Evolutionary conservation across 179 eudicot species (phyloP).

Genomic region (Patellifolia procumbens): DNA sequence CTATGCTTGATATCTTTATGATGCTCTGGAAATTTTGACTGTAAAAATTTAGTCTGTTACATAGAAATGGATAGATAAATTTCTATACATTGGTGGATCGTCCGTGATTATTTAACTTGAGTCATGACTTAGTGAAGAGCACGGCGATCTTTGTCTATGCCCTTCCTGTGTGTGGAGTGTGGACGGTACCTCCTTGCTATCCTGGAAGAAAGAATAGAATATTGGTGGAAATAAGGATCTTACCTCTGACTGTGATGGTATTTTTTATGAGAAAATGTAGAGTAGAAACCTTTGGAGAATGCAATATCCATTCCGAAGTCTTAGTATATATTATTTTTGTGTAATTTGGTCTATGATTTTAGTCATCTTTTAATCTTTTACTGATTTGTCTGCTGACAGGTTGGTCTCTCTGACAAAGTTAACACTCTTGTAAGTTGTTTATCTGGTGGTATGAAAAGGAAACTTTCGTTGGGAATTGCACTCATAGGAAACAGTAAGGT

Average conservation of each 20-base stretch:
- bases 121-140: background rate
- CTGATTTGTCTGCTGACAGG: conserved; percentile 45
- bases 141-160: background rate
- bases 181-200: background rate
- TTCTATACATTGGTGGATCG: background rate
- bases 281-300: background rate
- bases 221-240: background rate
- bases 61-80: background rate
- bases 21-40: background rate
- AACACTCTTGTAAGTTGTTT: conserved; percentile 76
- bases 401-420: conserved; percentile 92
- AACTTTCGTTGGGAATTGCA: conserved; percentile 93
- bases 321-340: background rate
- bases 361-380: conserved; percentile 11
- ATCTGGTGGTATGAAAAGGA: conserved; percentile 99
- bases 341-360: background rate
- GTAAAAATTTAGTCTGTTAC: background rate
- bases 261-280: background rate
- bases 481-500: conserved; percentile 97
- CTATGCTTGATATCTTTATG: background rate
- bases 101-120: background rate
- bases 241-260: background rate
- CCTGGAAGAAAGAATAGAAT: background rate
- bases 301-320: background rate
- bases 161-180: background rate